phyloP scores from a whole-genome alignment of 495 filamentous ascomycete genomes.

The Neurospora cerealis region DNA sequence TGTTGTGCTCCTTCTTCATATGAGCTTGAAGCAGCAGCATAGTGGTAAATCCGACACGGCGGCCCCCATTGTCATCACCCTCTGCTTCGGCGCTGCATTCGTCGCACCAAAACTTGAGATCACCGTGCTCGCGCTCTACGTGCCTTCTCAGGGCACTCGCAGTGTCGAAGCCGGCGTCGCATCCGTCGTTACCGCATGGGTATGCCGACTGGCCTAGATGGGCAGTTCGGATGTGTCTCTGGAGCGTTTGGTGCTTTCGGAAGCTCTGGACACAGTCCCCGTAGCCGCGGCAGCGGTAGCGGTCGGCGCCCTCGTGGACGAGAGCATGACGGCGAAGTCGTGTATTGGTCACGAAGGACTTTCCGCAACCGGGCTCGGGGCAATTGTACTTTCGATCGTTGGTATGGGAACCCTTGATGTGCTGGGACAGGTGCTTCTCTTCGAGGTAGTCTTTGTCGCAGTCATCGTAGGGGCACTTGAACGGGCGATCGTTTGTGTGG shows the following conservation, averaged over 20 bases:
- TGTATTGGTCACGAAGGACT: slow-evolving; percentile 67
- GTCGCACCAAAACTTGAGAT: slow-evolving; percentile 59
- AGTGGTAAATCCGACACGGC: slow-evolving; percentile 55
- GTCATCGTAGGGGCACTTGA: slow-evolving; percentile 51
- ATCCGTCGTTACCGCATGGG: slow-evolving; percentile 56
- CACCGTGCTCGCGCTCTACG: slow-evolving; percentile 56
- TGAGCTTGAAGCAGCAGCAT: slow-evolving; percentile 61
- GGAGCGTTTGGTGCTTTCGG: slow-evolving; percentile 78
- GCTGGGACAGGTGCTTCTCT: slow-evolving; percentile 70
- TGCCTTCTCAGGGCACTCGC: slow-evolving; percentile 60
- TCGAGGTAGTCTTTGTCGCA: slow-evolving; percentile 80
- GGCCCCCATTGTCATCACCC: slow-evolving; percentile 11
- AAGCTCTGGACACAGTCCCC: slow-evolving; percentile 70
- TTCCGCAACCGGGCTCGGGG: slow-evolving; percentile 58
- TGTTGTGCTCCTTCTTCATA: slow-evolving; percentile 57
- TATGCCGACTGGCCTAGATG: slow-evolving; percentile 64
- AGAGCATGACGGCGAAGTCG: slow-evolving; percentile 58
- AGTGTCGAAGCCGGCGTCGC: slow-evolving; percentile 61
- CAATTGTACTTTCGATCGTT: slow-evolving; percentile 63
- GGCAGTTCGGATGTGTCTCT: slow-evolving; percentile 63
- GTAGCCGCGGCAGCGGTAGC: slow-evolving; percentile 62
- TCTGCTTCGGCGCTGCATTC: slow-evolving; percentile 41
- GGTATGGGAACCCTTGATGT: slow-evolving; percentile 73
- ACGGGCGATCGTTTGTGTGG: slow-evolving; percentile 71
- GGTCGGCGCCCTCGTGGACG: slow-evolving; percentile 57